Evolutionary conservation across 495 filamentous ascomycete species (phyloP).

Genomic region (Pseudomonodictys pantanalensis): DNA sequence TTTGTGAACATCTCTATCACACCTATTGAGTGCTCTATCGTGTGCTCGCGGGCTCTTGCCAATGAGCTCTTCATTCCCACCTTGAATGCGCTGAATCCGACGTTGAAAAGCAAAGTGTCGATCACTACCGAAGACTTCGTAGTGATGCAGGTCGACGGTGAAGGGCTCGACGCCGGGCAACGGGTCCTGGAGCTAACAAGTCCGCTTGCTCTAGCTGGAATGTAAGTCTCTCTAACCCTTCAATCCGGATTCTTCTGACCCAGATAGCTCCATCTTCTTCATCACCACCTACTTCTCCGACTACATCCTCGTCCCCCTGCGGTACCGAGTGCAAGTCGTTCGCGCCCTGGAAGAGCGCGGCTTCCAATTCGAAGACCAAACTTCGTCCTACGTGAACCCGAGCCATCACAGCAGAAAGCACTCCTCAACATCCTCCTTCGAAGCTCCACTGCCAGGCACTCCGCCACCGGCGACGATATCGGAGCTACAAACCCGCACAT

Average conservation of each 20-base stretch:
- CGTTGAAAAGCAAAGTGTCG: slow-evolving; percentile 53
- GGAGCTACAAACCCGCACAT: slow-evolving; percentile 81
- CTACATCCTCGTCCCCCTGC: slow-evolving; percentile 86
- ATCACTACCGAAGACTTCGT: slow-evolving; percentile 82
- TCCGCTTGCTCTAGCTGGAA: slow-evolving; percentile 85
- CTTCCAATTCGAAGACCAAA: slow-evolving; percentile 77
- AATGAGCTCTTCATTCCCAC: slow-evolving; percentile 70
- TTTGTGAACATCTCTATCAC: slow-evolving; percentile 95
- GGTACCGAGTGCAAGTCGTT: slow-evolving; percentile 68
- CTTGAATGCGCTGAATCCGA: slow-evolving; percentile 46
- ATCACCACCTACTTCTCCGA: slow-evolving; percentile 98
- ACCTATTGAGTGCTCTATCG: slow-evolving; percentile 87
- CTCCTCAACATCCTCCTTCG: slow-evolving; percentile 50
- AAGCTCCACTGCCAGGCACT: slow-evolving; percentile 58
- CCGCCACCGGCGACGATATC: slow-evolving; percentile 72
- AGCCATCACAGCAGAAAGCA: slow-evolving; percentile 49
- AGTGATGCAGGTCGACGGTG: slow-evolving; percentile 81
- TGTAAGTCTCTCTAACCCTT: slow-evolving; percentile 52
- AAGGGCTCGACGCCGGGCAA: slow-evolving; percentile 89
- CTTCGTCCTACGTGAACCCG: slow-evolving; percentile 64
- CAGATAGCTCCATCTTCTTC: slow-evolving; percentile 81
- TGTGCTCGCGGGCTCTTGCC: slow-evolving; percentile 73
- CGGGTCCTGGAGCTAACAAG: slow-evolving; percentile 88
- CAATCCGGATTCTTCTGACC: not conserved
- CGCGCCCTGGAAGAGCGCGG: slow-evolving; percentile 72